Conservation (phyloP, 2,329 filamentous ascomycete species). For the Nemania sp. region DNA sequence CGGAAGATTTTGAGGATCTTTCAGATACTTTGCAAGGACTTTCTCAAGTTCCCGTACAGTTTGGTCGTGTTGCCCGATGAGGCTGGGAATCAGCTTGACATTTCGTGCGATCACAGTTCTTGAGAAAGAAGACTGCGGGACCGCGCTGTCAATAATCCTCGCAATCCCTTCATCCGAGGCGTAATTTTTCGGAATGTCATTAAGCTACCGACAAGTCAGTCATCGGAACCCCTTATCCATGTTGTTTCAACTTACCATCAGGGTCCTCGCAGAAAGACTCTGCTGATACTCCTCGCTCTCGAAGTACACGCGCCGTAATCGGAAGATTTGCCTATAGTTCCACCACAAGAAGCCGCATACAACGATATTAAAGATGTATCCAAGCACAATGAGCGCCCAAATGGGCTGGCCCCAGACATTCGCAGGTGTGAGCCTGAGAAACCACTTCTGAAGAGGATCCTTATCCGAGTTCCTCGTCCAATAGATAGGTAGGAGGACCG, state of each 20-base stretch:
- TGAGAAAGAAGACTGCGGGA: slow-evolving; percentile 64
- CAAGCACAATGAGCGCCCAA: slow-evolving; percentile 64
- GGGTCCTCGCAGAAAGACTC: slow-evolving; percentile 76
- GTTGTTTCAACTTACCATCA: slow-evolving; percentile 57
- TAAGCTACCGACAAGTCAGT: slow-evolving; percentile 63
- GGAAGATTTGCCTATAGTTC: slow-evolving; percentile 78
- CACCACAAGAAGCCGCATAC: slow-evolving; percentile 84
- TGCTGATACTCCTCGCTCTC: slow-evolving; percentile 85
- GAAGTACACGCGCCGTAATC: slow-evolving; percentile 78
- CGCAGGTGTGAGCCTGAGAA: slow-evolving; percentile 63
- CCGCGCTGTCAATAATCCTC: slow-evolving; percentile 78
- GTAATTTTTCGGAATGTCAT: slow-evolving; percentile 78
- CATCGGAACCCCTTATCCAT: neutral
- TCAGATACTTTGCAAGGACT: slow-evolving; percentile 86
- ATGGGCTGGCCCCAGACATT: slow-evolving; percentile 57
- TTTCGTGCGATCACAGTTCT: slow-evolving; percentile 77
- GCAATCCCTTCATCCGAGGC: slow-evolving; percentile 86
- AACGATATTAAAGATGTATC: slow-evolving; percentile 72
- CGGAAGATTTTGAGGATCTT: slow-evolving; percentile 81
- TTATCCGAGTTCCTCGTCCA: slow-evolving; percentile 54
- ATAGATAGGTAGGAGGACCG: slow-evolving; percentile 82
- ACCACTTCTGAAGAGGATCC: slow-evolving; percentile 48
- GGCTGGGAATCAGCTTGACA: slow-evolving; percentile 82
- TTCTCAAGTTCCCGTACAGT: slow-evolving; percentile 81
- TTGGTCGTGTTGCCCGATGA: slow-evolving; percentile 83